Conservation (phyloP, 495 filamentous ascomycete species). For the Pseudevernia furfuracea region DNA sequence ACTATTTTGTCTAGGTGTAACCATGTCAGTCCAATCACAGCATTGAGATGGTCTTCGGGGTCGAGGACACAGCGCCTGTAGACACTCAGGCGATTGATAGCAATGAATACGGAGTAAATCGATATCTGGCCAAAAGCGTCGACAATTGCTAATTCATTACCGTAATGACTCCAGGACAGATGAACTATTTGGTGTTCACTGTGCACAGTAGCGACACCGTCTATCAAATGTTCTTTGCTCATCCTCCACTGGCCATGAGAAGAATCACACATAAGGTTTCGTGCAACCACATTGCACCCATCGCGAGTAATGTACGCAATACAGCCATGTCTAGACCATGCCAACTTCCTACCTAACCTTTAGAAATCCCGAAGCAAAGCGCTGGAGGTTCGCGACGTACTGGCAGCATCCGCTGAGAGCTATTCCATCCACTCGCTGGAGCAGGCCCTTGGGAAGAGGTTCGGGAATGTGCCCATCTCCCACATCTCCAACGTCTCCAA, state of each 20-base stretch:
- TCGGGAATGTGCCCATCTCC: conserved; percentile 48
- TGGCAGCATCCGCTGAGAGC: conserved; percentile 72
- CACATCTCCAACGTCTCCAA: conserved; percentile 37
- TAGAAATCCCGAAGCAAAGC: conserved; percentile 20
- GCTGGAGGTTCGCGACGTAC: conserved; percentile 43
- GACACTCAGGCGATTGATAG: conserved; percentile 57
- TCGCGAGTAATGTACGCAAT: conserved; percentile 76
- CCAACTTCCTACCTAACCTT: conserved; percentile 54
- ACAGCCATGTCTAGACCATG: conserved; percentile 84
- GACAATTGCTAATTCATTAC: conserved; percentile 66
- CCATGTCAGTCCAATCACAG: conserved; percentile 81
- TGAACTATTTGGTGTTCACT: conserved; percentile 56
- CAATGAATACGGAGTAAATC: conserved; percentile 53
- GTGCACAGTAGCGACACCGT: conserved; percentile 40
- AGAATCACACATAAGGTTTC: conserved; percentile 61
- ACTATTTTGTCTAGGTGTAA: conserved; percentile 55
- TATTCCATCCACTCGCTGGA: conserved; percentile 70
- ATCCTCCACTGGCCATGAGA: conserved; percentile 71
- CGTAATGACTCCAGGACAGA: conserved; percentile 69
- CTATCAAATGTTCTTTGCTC: conserved; percentile 48
- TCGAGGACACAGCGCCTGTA: conserved; percentile 50
- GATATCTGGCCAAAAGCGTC: conserved; percentile 67
- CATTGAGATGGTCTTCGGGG: conserved; percentile 59
- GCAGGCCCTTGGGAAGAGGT: conserved; percentile 56
- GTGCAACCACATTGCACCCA: conserved; percentile 58